phyloP scores from a whole-genome alignment of 2,329 filamentous ascomycete species.

The Aschersonia sp. region DNA sequence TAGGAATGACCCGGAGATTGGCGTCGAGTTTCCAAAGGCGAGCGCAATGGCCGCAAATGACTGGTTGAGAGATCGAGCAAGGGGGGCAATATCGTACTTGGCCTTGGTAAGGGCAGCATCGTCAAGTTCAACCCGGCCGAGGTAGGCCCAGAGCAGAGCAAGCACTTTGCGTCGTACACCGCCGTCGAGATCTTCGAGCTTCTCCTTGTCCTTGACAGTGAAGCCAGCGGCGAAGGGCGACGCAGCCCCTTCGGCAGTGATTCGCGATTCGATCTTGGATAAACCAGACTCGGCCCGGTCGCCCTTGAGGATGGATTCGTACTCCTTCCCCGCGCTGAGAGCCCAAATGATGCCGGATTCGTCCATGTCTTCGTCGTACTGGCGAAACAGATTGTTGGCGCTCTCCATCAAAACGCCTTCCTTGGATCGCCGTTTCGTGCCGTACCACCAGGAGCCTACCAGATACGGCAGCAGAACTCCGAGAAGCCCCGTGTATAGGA shows the following conservation, averaged over 20 bases:
- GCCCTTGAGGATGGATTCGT: constrained; percentile 59
- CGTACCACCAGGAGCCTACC: constrained; percentile 98
- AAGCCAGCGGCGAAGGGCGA: constrained; percentile 42
- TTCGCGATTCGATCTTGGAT: constrained; percentile 69
- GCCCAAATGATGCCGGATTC: constrained; percentile 68
- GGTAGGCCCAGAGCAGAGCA: constrained; percentile 86
- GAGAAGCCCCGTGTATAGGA: constrained; percentile 77
- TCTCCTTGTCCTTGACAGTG: constrained; percentile 58
- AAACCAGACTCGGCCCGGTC: constrained; percentile 69
- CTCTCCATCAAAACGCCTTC: constrained; percentile 88
- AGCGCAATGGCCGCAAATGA: constrained; percentile 78
- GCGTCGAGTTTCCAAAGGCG: constrained; percentile 70
- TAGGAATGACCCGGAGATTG: constrained; percentile 69
- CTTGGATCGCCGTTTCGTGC: constrained; percentile 82
- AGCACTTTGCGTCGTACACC: constrained; percentile 73
- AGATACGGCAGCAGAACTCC: constrained; percentile 85
- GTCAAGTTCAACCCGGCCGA: constrained; percentile 74
- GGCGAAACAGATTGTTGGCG: constrained; percentile 86
- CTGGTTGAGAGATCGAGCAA: constrained; percentile 72
- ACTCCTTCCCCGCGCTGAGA: constrained; percentile 78
- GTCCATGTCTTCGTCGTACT: constrained; percentile 75
- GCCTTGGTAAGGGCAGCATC: constrained; percentile 65
- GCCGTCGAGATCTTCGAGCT: constrained; percentile 68
- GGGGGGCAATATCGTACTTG: constrained; percentile 81
- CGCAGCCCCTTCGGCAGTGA: constrained; percentile 46